These are phyloP conservation scores for Thielaviopsis musarum DNA, from an alignment of 2,329 filamentous ascomycete genomes.

Conservation along the genomic window DNA sequence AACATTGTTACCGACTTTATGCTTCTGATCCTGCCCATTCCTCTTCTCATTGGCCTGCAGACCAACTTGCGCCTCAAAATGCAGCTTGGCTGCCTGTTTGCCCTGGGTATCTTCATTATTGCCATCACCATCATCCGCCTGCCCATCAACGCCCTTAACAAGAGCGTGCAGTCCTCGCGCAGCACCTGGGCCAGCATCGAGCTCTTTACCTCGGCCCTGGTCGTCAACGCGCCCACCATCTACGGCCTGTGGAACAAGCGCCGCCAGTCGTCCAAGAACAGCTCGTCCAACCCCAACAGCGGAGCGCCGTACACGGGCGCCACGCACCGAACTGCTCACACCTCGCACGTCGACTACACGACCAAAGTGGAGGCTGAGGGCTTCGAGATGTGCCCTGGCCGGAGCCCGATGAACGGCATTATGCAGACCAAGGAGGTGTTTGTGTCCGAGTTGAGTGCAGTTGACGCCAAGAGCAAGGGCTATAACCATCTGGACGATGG, in stretches of 20 bases:
- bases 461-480: constrained; percentile 8
- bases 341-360: constrained; percentile 7
- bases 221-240: constrained; percentile 24
- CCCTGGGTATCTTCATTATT: constrained; percentile 24
- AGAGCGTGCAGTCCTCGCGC: constrained; percentile 20
- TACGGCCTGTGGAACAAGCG: constrained; percentile 21
- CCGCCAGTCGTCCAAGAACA: constrained; percentile 5
- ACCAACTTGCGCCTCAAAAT: constrained; percentile 18
- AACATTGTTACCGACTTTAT: constrained; percentile 15
- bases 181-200: constrained; percentile 24
- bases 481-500: constrained; percentile 10
- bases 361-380: constrained; percentile 4
- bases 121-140: constrained; percentile 23
- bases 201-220: constrained; percentile 18
- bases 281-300: background rate
- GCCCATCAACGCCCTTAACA: constrained; percentile 21
- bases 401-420: constrained; percentile 3
- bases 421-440: constrained; percentile 10
- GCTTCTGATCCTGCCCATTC: constrained; percentile 8
- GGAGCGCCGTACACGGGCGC: background rate
- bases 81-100: constrained; percentile 20
- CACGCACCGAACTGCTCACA: background rate
- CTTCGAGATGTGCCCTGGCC: constrained; percentile 5
- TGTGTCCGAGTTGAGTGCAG: constrained; percentile 9
- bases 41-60: constrained; percentile 14